A percentile compares a stretch with the other conserved stretches of the same genome.
These are phyloP conservation scores for Diutina ranongensis DNA, from an alignment of 1,139 yeast genomes.

Conservation along the genomic window DNA sequence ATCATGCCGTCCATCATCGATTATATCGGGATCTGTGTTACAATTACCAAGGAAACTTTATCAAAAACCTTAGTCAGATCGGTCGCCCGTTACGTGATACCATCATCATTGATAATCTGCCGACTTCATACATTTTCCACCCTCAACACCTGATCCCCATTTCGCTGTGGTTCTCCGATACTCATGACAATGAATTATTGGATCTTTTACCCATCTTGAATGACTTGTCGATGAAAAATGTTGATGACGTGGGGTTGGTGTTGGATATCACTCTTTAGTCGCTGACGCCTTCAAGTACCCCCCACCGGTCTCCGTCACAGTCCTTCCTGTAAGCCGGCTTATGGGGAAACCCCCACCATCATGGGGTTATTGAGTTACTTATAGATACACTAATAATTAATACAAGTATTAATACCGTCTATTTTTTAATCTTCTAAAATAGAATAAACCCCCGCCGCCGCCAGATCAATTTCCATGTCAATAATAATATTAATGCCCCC, in stretches of 20 bases:
- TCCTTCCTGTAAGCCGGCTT: neutral
- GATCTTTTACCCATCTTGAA: slow-evolving; percentile 87
- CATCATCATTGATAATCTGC: slow-evolving; percentile 91
- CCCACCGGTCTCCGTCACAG: neutral
- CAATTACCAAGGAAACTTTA: slow-evolving; percentile 76
- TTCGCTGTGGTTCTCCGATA: slow-evolving; percentile 96
- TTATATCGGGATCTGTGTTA: slow-evolving; percentile 70
- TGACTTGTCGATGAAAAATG: slow-evolving; percentile 59
- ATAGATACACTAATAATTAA: neutral
- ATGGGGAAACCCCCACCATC: neutral
- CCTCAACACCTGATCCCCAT: slow-evolving; percentile 98
- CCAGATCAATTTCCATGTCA: slow-evolving; percentile 29
- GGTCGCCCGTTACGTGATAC: slow-evolving; percentile 84
- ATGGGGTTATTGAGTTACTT: neutral
- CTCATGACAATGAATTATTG: slow-evolving; percentile 88
- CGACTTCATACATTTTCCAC: slow-evolving; percentile 92
- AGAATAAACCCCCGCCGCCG: slow-evolving; percentile 17
- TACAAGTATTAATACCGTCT: too few relatives aligned
- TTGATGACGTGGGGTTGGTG: slow-evolving; percentile 75
- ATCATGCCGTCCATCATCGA: slow-evolving; percentile 74
- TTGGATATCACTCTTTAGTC: slow-evolving; percentile 43
- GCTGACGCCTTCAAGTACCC: neutral
- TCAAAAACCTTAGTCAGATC: slow-evolving; percentile 83
- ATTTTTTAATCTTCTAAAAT: neutral
- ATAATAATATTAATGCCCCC: slow-evolving; percentile 20